Evolutionary conservation across 495 filamentous ascomycete species (phyloP).

Genomic region (Cercophora scortea): DNA sequence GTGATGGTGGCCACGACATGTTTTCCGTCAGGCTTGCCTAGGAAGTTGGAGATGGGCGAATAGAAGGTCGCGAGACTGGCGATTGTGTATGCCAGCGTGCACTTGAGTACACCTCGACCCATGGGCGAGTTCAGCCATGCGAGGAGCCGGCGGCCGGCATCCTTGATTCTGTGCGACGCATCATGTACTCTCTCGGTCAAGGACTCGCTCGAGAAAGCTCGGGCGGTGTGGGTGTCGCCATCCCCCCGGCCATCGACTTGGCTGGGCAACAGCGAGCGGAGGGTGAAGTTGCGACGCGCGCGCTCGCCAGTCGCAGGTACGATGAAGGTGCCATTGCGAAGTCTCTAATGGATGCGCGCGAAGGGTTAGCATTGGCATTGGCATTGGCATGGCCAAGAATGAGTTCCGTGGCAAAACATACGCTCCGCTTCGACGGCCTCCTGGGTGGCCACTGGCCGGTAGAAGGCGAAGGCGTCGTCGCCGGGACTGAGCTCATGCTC

Average conservation of each 20-base stretch:
- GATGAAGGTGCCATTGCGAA: slow-evolving; percentile 55
- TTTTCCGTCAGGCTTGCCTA: slow-evolving; percentile 89
- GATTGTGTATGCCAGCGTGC: slow-evolving; percentile 83
- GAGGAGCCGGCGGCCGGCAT: slow-evolving; percentile 17
- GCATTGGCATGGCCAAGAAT: background rate
- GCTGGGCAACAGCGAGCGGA: slow-evolving; percentile 29
- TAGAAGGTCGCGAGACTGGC: slow-evolving; percentile 86
- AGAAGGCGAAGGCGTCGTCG: slow-evolving; percentile 6
- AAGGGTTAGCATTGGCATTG: background rate
- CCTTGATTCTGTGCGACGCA: slow-evolving; percentile 20
- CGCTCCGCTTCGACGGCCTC: slow-evolving; percentile 28
- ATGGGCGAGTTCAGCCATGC: slow-evolving; percentile 42
- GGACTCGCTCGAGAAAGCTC: slow-evolving; percentile 14
- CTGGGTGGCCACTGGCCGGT: slow-evolving; percentile 24
- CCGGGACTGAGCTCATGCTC: slow-evolving; percentile 24
- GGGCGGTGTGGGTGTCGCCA: background rate
- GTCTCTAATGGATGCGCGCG: slow-evolving; percentile 32
- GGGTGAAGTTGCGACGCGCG: slow-evolving; percentile 47
- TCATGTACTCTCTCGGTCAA: slow-evolving; percentile 18
- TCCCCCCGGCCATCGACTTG: slow-evolving; percentile 18
- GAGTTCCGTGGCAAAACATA: slow-evolving; percentile 8
- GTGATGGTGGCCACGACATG: slow-evolving; percentile 90
- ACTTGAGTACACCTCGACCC: slow-evolving; percentile 79
- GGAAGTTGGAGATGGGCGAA: slow-evolving; percentile 56
- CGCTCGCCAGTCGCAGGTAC: slow-evolving; percentile 54